phyloP scores from a whole-genome alignment of 148 eudicot genomes.

The Pouteria glomerata region DNA sequence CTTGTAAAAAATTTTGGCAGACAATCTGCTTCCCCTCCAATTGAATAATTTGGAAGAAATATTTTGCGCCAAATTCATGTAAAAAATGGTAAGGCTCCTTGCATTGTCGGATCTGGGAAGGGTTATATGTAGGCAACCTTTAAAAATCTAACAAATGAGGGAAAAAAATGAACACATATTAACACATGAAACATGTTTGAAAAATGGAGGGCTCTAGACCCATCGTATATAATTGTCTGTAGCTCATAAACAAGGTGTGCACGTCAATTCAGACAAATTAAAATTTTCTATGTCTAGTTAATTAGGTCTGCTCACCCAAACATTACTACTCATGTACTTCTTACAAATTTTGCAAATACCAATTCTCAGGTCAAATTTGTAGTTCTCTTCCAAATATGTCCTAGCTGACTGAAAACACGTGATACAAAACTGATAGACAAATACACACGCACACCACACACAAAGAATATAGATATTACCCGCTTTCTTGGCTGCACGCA shows the following conservation, averaged over 20 bases:
- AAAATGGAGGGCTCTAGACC: background rate
- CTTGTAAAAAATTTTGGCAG: too few species aligned
- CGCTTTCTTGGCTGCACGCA: conserved; percentile 97
- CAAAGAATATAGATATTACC: conserved; percentile 35
- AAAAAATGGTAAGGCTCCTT: background rate
- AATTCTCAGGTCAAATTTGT: background rate
- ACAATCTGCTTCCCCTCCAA: too few species aligned
- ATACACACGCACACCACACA: background rate
- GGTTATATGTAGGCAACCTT: background rate
- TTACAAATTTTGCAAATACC: background rate
- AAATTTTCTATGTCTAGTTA: background rate
- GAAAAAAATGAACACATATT: too few species aligned
- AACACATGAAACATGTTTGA: background rate
- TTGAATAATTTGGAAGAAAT: too few species aligned
- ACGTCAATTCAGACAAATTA: background rate
- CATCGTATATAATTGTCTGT: background rate
- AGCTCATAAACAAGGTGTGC: background rate
- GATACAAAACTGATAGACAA: background rate
- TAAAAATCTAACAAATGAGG: background rate
- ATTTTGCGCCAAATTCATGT: too few species aligned
- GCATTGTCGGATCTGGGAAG: background rate
- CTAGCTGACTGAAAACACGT: background rate
- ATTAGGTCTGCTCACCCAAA: background rate
- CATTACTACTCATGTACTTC: background rate
- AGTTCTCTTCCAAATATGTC: background rate